Evolutionary conservation across 2,329 filamentous ascomycete genomes (phyloP).

Genomic region (Coniosporium tulheliwenetii): DNA sequence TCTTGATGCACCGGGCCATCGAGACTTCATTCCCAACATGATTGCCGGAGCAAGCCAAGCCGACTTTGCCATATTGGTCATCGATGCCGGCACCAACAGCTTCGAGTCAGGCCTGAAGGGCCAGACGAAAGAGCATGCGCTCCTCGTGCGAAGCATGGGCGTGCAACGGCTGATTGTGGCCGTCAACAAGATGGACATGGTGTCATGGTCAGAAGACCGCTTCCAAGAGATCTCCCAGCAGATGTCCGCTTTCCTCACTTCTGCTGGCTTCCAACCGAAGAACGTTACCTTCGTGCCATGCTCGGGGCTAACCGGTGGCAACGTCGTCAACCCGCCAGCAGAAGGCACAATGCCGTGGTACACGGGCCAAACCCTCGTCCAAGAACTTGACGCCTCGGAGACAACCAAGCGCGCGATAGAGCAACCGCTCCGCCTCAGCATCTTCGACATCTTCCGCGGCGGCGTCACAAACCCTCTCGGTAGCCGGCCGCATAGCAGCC

Average conservation of each 20-base stretch:
- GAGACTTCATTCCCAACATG: conserved; percentile 98
- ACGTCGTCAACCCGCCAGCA: conserved; percentile 49
- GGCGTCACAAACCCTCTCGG: conserved; percentile 67
- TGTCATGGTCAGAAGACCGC: conserved; percentile 65
- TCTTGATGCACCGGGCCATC: conserved; percentile 84
- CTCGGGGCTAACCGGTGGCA: conserved; percentile 77
- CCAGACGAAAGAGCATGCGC: conserved; percentile 84
- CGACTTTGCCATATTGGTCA: conserved; percentile 86
- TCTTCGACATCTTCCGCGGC: conserved; percentile 72
- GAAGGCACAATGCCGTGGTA: conserved; percentile 55
- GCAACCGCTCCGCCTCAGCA: conserved; percentile 71
- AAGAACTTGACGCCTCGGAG: conserved; percentile 73
- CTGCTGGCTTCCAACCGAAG: conserved; percentile 66
- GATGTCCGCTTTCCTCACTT: conserved; percentile 64
- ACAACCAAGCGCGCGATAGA: conserved; percentile 54
- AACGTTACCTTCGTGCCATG: conserved; percentile 80
- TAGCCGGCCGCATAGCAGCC: conserved; percentile 73
- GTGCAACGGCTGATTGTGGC: conserved; percentile 78
- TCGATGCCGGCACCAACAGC: conserved; percentile 78
- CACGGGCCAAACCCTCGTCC: conserved; percentile 58
- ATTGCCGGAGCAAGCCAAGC: conserved; percentile 93
- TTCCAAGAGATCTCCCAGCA: conserved; percentile 79
- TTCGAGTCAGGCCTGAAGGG: conserved; percentile 90
- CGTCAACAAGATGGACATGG: conserved; percentile 87
- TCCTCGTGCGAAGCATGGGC: conserved; percentile 80